phyloP scores from a whole-genome alignment of 441 rosid genomes.

The Manihot esculenta region DNA sequence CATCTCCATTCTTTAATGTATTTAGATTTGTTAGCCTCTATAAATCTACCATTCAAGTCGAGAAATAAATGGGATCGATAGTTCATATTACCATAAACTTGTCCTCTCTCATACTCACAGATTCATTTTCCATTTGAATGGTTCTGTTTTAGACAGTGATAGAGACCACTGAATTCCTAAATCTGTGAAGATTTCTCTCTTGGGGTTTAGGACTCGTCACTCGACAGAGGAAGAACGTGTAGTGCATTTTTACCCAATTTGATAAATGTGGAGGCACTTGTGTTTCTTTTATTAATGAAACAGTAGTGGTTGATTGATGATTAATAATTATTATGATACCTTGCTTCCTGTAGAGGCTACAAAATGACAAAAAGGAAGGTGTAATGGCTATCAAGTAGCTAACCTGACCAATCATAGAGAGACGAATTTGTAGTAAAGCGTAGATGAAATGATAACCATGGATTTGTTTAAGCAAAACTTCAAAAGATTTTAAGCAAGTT shows the following conservation, averaged over 20 bases:
- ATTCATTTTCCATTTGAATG: slow-evolving; percentile 29
- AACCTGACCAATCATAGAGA: slow-evolving; percentile 23
- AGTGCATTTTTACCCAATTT: no score
- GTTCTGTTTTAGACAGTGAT: slow-evolving; percentile 17
- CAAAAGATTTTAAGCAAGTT: neutral
- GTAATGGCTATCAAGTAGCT: slow-evolving; percentile 18
- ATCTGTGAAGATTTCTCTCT: neutral
- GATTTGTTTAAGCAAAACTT: slow-evolving; percentile 18
- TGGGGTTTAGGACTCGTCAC: neutral
- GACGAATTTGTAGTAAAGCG: slow-evolving; percentile 17
- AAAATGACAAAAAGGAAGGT: slow-evolving; percentile 38
- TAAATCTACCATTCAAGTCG: slow-evolving; percentile 37
- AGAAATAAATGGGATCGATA: slow-evolving; percentile 47
- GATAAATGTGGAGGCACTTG: no score
- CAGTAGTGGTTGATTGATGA: slow-evolving; percentile 1
- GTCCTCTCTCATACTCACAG: slow-evolving; percentile 16
- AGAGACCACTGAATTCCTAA: neutral
- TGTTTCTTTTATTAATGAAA: neutral
- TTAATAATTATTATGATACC: slow-evolving; percentile 13
- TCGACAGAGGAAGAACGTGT: neutral
- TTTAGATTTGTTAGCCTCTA: slow-evolving; percentile 52
- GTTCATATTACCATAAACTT: slow-evolving; percentile 14
- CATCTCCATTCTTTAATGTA: slow-evolving; percentile 80
- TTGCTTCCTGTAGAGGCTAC: slow-evolving; percentile 48
- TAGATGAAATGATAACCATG: slow-evolving; percentile 22